Conservation (phyloP, 2,329 filamentous ascomycete species). For the Cladosporium colombiae region DNA sequence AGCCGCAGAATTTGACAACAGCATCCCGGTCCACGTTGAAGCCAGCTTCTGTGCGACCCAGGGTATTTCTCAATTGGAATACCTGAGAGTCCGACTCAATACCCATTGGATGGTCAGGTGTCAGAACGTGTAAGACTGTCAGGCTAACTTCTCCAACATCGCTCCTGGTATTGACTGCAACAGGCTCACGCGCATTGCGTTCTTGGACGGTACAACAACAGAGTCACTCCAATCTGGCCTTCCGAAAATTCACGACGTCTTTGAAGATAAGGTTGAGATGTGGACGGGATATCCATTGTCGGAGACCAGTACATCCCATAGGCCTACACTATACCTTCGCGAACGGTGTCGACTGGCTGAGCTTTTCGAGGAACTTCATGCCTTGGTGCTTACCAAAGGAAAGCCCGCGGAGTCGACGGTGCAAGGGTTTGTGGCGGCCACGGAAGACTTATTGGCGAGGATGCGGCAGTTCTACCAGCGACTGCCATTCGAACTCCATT, state of each 20-base stretch:
- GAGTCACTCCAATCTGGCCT: background rate
- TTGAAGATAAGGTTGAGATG: background rate
- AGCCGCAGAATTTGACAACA: slow-evolving; percentile 13
- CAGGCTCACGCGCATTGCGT: background rate
- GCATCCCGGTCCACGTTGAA: slow-evolving; percentile 1
- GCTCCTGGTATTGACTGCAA: background rate
- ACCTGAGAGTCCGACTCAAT: slow-evolving; percentile 14
- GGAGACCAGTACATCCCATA: background rate
- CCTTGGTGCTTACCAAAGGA: slow-evolving; percentile 1
- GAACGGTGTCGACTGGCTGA: slow-evolving; percentile 19
- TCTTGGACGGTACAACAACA: background rate
- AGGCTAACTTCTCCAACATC: too few species aligned
- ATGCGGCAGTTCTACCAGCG: slow-evolving; percentile 20
- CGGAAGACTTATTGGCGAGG: slow-evolving; percentile 2
- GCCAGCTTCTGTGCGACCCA: background rate
- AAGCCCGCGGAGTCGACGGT: background rate
- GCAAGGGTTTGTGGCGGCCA: background rate
- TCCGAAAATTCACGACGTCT: background rate
- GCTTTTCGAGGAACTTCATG: slow-evolving; percentile 20
- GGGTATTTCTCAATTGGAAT: background rate
- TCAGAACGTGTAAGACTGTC: slow-evolving; percentile 16
- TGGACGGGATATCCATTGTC: slow-evolving; percentile 19
- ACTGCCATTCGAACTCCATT: slow-evolving; percentile 21
- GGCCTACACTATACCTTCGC: slow-evolving; percentile 20
- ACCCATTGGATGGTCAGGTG: slow-evolving; percentile 21